These are phyloP conservation scores for Tribonema minus DNA, from an alignment of 108 stramenopile genomes.

Conservation along the genomic window DNA sequence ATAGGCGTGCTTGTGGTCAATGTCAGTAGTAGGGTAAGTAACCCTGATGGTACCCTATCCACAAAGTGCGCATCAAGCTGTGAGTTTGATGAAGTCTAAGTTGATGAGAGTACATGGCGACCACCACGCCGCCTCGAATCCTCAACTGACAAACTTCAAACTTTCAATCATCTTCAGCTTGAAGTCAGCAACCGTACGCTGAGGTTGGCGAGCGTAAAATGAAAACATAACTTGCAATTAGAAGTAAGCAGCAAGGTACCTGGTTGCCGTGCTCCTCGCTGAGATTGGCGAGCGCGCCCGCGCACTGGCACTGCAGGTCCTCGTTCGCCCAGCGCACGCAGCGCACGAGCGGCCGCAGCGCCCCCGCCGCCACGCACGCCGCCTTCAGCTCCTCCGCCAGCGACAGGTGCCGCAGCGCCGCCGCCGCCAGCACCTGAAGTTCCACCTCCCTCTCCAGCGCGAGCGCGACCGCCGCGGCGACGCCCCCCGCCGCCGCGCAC, in stretches of 20 bases:
- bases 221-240: background rate
- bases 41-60: too few relatives aligned
- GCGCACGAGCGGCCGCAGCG: slow-evolving; percentile 57
- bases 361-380: slow-evolving; percentile 57
- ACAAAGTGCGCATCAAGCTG: too few relatives aligned
- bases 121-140: too few relatives aligned
- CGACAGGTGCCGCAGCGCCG: slow-evolving; percentile 68
- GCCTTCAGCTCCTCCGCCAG: slow-evolving; percentile 56
- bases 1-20: too few relatives aligned
- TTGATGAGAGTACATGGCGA: too few relatives aligned
- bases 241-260: slow-evolving; percentile 9
- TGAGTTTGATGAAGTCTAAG: too few relatives aligned
- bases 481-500: slow-evolving; percentile 66
- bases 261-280: slow-evolving; percentile 67
- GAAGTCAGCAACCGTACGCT: too few relatives aligned
- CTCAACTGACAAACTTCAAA: too few relatives aligned
- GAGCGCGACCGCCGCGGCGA: slow-evolving; percentile 60
- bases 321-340: slow-evolving; percentile 62
- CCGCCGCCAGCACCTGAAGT: slow-evolving; percentile 64
- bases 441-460: slow-evolving; percentile 56
- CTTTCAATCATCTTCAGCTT: too few relatives aligned
- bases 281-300: slow-evolving; percentile 70
- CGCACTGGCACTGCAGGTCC: slow-evolving; percentile 67
- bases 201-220: too few relatives aligned
- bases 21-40: too few relatives aligned